These are phyloP conservation scores for Ulmus americana DNA, from an alignment of 331 rosid species.

Conservation along the genomic window DNA sequence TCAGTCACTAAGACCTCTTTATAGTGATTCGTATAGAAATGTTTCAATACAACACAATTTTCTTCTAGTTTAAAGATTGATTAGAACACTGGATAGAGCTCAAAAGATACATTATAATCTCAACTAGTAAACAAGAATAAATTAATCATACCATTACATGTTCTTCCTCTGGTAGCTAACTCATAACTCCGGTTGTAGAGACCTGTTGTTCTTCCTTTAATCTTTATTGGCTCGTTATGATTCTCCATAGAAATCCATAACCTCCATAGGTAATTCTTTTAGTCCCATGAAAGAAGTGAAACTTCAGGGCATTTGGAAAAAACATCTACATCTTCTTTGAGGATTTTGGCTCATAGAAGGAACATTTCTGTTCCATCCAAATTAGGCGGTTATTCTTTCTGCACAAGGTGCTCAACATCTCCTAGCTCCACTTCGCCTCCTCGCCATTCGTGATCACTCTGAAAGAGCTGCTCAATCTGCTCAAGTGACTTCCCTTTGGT, in stretches of 20 bases:
- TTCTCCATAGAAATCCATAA: conserved; percentile 10
- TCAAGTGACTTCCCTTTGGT: conserved; percentile 85
- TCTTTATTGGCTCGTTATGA: conserved; percentile 7
- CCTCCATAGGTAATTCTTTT: neutral
- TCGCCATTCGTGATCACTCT: conserved; percentile 41
- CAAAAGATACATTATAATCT: no score
- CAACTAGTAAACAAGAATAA: no score
- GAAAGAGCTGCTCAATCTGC: conserved; percentile 68
- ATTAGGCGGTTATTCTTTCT: conserved; percentile 26
- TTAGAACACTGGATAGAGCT: conserved; percentile 6
- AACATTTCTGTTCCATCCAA: conserved; percentile 27
- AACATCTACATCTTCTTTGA: conserved; percentile 9
- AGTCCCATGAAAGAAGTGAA: conserved; percentile 7
- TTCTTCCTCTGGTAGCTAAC: conserved; percentile 20
- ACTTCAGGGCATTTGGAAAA: conserved; percentile 6
- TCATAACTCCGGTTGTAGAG: conserved; percentile 12
- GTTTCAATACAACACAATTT: conserved; percentile 20
- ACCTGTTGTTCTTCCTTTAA: conserved; percentile 1
- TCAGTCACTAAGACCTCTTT: no score
- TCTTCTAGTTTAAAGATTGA: conserved; percentile 11
- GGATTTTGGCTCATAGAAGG: neutral
- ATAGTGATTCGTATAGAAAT: neutral
- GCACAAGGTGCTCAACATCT: conserved; percentile 65
- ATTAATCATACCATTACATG: neutral
- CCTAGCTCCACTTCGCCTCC: conserved; percentile 53